phyloP scores from a whole-genome alignment of 371 early-diverging fungal genomes.

The Chytridiales sp. region DNA sequence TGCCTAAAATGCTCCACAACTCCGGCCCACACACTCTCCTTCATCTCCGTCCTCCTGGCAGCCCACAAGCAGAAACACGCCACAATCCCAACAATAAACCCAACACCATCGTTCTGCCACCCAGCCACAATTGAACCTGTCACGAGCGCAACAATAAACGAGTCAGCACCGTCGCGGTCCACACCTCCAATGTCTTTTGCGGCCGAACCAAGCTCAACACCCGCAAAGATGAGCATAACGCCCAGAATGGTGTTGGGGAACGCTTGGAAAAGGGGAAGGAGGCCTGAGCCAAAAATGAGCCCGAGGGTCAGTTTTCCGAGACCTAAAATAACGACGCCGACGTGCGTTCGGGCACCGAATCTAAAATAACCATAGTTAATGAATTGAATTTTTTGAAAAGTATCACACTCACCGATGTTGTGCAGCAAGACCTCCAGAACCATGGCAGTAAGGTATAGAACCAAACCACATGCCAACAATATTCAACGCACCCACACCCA shows the following conservation, averaged over 20 bases:
- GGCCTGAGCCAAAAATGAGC: slow-evolving; percentile 74
- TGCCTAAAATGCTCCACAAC: background rate
- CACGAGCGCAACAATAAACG: slow-evolving; percentile 6
- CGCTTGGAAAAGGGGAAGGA: slow-evolving; percentile 64
- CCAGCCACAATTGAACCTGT: slow-evolving; percentile 70
- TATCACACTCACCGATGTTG: too few species aligned
- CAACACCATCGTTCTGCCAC: slow-evolving; percentile 81
- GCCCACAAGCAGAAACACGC: slow-evolving; percentile 28
- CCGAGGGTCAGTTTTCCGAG: slow-evolving; percentile 71
- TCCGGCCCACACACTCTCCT: background rate
- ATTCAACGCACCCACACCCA: slow-evolving; percentile 83
- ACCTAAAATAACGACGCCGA: slow-evolving; percentile 77
- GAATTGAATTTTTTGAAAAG: too few species aligned
- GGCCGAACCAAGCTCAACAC: slow-evolving; percentile 73
- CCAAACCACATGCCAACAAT: slow-evolving; percentile 84
- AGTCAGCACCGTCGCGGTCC: slow-evolving; percentile 4
- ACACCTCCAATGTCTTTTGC: slow-evolving; percentile 45
- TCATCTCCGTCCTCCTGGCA: slow-evolving; percentile 4
- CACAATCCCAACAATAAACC: slow-evolving; percentile 55
- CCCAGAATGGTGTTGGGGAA: slow-evolving; percentile 80
- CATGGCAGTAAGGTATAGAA: slow-evolving; percentile 74
- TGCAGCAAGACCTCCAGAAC: slow-evolving; percentile 85
- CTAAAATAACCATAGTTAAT: too few species aligned
- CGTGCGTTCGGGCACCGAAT: slow-evolving; percentile 85
- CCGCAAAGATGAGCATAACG: slow-evolving; percentile 83